Evolutionary conservation across 306 rosid genomes (phyloP).

Genomic region (Psophocarpus tetragonolobus): DNA sequence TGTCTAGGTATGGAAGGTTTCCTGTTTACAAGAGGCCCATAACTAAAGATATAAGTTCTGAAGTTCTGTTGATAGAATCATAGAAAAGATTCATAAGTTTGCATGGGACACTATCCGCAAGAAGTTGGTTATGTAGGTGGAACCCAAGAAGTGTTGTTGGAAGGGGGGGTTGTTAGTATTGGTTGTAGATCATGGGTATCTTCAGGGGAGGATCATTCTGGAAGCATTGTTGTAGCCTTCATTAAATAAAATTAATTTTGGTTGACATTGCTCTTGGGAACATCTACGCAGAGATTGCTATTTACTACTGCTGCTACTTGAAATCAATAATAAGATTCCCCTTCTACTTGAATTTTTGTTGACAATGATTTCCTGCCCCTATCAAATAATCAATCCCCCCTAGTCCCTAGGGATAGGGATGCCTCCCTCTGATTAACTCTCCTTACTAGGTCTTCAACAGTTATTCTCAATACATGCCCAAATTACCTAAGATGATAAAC

Average conservation of each 20-base stretch:
- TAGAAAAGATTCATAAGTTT: neutral
- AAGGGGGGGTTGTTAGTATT: no score
- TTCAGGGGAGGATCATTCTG: neutral
- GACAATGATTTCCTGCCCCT: neutral
- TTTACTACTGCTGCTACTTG: neutral
- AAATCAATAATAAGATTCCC: neutral
- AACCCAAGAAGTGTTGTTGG: neutral
- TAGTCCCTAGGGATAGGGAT: neutral
- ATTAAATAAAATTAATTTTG: neutral
- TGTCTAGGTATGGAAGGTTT: neutral
- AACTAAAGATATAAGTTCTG: neutral
- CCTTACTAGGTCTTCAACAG: neutral
- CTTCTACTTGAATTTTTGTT: neutral
- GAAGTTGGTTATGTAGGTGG: neutral
- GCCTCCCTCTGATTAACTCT: neutral
- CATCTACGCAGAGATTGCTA: neutral
- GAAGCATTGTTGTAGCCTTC: neutral
- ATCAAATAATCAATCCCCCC: no score
- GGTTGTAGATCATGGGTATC: no score
- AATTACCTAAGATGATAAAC: neutral
- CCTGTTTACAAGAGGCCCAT: neutral
- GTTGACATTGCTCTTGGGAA: neutral
- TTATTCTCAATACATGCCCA: neutral
- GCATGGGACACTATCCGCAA: neutral
- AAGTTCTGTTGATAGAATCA: neutral